A percentile compares a stretch with the other conserved stretches of the same genome.
Conservation (phyloP, 1,139 yeast genomes). For the Protomyces inouyei region DNA sequence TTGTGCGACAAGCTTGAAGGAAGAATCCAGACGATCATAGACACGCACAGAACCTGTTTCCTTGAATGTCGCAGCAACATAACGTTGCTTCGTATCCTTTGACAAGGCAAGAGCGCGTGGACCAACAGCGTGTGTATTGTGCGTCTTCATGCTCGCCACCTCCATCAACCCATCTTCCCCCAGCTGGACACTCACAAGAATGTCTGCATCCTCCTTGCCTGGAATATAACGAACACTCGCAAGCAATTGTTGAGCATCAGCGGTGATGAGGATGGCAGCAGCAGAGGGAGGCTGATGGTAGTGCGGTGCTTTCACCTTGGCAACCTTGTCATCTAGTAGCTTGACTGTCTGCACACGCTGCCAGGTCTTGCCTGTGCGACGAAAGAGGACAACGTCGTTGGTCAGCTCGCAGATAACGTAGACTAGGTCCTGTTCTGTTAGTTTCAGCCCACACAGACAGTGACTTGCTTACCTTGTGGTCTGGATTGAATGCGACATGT, state of each 20-base stretch:
- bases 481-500: conserved; percentile 15
- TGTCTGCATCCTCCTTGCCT: conserved; percentile 2
- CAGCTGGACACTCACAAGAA: neutral
- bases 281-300: conserved; percentile 20
- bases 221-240: conserved; percentile 22
- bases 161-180: conserved; percentile 4
- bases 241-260: conserved; percentile 4
- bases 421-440: neutral
- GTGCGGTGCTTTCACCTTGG: neutral
- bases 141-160: neutral
- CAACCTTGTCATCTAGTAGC: conserved; percentile 1
- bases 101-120: conserved; percentile 12
- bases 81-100: neutral
- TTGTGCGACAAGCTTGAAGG: neutral
- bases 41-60: conserved; percentile 2
- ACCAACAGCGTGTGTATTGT: conserved; percentile 2
- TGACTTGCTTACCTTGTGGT: neutral
- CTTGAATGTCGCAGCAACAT: conserved; percentile 8
- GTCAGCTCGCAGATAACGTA: conserved; percentile 20
- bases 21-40: neutral
- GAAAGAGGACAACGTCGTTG: conserved; percentile 10
- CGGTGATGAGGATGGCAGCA: conserved; percentile 13
- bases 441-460: neutral
- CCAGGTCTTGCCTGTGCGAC: neutral
- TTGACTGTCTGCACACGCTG: neutral